phyloP scores from a whole-genome alignment of 2,329 filamentous ascomycete genomes.

The Diaporthe helianthi region DNA sequence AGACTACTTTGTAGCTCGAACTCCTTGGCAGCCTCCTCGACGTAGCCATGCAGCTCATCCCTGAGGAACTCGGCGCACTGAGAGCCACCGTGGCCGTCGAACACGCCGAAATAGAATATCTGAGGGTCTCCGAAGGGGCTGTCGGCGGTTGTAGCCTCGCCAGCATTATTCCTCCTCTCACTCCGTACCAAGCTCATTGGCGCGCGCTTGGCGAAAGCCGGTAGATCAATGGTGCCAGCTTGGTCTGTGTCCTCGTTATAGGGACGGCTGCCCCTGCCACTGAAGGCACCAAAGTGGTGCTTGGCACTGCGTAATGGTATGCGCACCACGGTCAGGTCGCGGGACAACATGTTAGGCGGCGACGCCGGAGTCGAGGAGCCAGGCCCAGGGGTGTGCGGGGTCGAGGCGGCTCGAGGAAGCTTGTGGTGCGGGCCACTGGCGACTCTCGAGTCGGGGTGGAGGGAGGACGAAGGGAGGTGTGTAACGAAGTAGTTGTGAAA shows the following conservation, averaged over 20 bases:
- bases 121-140: conserved; percentile 88
- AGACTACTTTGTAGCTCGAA: conserved; percentile 84
- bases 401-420: conserved; percentile 83
- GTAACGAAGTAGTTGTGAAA: conserved; percentile 99
- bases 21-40: conserved; percentile 78
- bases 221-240: conserved; percentile 90
- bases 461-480: conserved; percentile 89
- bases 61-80: conserved; percentile 88
- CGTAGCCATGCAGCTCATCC: conserved; percentile 85
- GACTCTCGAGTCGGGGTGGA: conserved; percentile 82
- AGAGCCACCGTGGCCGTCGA: conserved; percentile 91
- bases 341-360: conserved; percentile 63
- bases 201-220: conserved; percentile 85
- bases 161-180: conserved; percentile 54
- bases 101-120: conserved; percentile 96
- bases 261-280: conserved; percentile 80
- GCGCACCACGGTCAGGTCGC: conserved; percentile 91
- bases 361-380: conserved; percentile 66
- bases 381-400: conserved; percentile 70
- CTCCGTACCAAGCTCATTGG: conserved; percentile 66
- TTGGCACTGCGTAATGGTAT: conserved; percentile 94
- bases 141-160: conserved; percentile 73
- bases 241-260: conserved; percentile 96
- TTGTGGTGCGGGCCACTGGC: conserved; percentile 76
- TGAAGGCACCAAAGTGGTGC: conserved; percentile 88